A percentile compares a stretch with the other conserved stretches of the same genome.
Conservation (phyloP, 495 filamentous ascomycete species). For the Stereocaulon alpinum region DNA sequence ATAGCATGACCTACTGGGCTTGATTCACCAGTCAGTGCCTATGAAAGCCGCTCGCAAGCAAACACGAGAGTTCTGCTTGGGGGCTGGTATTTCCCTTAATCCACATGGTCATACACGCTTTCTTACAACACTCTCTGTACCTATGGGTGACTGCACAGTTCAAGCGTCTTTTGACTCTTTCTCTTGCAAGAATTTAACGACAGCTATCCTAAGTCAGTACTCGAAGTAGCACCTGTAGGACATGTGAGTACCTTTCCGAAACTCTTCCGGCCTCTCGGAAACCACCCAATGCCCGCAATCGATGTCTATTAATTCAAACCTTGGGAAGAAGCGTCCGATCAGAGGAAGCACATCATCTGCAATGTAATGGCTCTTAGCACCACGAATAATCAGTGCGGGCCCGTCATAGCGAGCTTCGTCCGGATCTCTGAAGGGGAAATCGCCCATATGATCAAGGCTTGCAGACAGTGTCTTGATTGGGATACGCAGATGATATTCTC, state of each 20-base stretch:
- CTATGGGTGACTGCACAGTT: neutral
- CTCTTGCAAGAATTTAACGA: slow-evolving; percentile 51
- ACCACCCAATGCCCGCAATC: slow-evolving; percentile 92
- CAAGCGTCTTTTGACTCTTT: slow-evolving; percentile 29
- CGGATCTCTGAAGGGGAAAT: slow-evolving; percentile 73
- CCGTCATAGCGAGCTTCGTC: slow-evolving; percentile 54
- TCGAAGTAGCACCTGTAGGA: neutral
- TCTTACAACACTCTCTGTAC: too few species aligned
- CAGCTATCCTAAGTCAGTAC: slow-evolving; percentile 32
- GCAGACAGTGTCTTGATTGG: slow-evolving; percentile 47
- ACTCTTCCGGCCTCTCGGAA: slow-evolving; percentile 81
- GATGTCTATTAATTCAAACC: slow-evolving; percentile 67
- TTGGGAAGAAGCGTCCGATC: slow-evolving; percentile 83
- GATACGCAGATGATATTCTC: slow-evolving; percentile 45
- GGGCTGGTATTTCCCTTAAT: too few species aligned
- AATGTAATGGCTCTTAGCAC: slow-evolving; percentile 75
- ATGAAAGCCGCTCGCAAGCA: too few species aligned
- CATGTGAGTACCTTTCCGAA: slow-evolving; percentile 54
- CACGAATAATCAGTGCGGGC: slow-evolving; percentile 73
- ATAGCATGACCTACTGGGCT: too few species aligned
- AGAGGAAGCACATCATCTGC: slow-evolving; percentile 77
- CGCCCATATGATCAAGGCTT: slow-evolving; percentile 58
- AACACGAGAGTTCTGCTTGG: too few species aligned
- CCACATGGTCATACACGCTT: too few species aligned
- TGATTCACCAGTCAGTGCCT: too few species aligned